Evolutionary conservation across 2,329 filamentous ascomycete genomes (phyloP).

Genomic region (Apiospora sp.): DNA sequence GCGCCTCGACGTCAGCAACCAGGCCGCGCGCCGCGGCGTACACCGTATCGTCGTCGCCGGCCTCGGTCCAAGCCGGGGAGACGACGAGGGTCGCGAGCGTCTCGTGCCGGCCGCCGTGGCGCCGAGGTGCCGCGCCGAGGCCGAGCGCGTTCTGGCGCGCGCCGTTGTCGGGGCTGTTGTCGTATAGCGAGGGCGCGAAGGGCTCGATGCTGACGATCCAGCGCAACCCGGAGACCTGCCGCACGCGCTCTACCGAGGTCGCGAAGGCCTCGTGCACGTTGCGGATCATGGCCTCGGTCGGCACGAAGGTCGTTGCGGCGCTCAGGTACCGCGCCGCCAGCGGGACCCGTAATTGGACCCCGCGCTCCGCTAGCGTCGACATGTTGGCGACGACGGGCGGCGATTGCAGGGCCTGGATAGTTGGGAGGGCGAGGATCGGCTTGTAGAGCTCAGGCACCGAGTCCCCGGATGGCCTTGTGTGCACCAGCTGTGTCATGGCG

Average conservation of each 20-base stretch:
- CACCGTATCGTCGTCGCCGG: not conserved
- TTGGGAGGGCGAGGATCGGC: not conserved
- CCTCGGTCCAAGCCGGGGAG: not conserved
- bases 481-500: not conserved
- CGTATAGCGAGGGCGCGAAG: not conserved
- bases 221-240: not conserved
- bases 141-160: not conserved
- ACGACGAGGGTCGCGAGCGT: not conserved
- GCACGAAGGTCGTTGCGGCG: conserved; percentile 28
- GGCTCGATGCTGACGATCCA: not conserved
- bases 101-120: not conserved
- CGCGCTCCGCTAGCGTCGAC: not conserved
- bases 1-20: not conserved
- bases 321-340: conserved; percentile 18
- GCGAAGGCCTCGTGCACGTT: conserved; percentile 29
- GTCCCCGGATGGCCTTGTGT: not conserved
- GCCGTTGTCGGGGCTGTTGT: not conserved
- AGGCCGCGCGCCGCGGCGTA: not conserved
- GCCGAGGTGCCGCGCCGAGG: not conserved
- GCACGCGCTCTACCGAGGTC: conserved; percentile 19
- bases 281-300: conserved; percentile 29
- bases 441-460: not conserved
- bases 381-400: conserved; percentile 23
- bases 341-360: not conserved
- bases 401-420: not conserved